A percentile compares a stretch with the other conserved stretches of the same genome.
phyloP scores from a whole-genome alignment of 805 yeast species.

The Candida jianshihensis region DNA sequence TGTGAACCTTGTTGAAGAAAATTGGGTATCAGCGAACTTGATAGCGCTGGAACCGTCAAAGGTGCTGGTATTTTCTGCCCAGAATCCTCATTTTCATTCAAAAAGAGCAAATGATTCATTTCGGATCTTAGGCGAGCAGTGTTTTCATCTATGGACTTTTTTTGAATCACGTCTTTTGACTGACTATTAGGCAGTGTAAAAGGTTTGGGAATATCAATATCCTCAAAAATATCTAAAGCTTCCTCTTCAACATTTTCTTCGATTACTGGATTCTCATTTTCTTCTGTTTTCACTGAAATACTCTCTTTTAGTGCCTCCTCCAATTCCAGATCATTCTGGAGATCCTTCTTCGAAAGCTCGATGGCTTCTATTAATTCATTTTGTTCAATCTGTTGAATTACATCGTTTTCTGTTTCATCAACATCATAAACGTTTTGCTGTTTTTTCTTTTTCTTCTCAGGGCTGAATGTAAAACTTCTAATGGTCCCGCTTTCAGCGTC shows the following conservation, averaged over 20 bases:
- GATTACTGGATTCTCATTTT: neutral
- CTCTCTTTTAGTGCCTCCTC: constrained; percentile 16
- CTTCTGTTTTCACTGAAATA: constrained; percentile 2
- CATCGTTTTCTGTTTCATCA: constrained; percentile 19
- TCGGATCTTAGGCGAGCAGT: constrained; percentile 7
- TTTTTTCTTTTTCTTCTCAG: constrained; percentile 6
- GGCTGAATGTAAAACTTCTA: constrained; percentile 18
- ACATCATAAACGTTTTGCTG: constrained; percentile 10
- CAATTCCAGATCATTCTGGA: constrained; percentile 34
- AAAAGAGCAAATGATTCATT: constrained; percentile 13
- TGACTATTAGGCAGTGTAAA: neutral
- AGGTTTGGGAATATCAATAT: constrained; percentile 19
- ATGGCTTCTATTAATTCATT: constrained; percentile 34
- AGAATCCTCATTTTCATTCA: no score
- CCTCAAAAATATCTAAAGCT: constrained; percentile 21
- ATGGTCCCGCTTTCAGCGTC: constrained; percentile 11
- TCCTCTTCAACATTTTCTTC: constrained; percentile 30
- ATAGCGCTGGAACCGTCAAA: neutral
- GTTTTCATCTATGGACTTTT: neutral
- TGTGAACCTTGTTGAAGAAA: no score
- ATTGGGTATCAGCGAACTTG: neutral
- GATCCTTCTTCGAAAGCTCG: constrained; percentile 39
- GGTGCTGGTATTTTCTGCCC: no score
- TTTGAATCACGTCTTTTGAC: neutral
- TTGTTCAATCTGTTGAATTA: constrained; percentile 23